Evolutionary conservation across 345 rosid species (phyloP).

Genomic region (Rhodamnia rubescens): DNA sequence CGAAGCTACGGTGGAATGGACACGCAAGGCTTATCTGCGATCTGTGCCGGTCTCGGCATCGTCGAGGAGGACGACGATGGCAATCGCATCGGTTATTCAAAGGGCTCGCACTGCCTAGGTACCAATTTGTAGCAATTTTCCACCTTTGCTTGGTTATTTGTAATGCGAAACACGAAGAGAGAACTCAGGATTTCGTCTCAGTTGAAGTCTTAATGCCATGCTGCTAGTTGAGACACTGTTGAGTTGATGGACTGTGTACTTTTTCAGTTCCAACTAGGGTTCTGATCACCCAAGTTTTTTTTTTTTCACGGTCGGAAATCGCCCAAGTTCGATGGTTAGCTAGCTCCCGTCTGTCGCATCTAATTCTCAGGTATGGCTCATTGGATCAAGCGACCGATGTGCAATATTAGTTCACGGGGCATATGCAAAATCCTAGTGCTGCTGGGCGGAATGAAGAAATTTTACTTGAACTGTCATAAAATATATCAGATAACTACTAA

Average conservation of each 20-base stretch:
- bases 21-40: conserved; percentile 49
- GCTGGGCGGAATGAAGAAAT: background rate
- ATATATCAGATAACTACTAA: background rate
- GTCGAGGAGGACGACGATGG: conserved; percentile 39
- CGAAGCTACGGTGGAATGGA: conserved; percentile 19
- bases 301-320: background rate
- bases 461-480: background rate
- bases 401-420: background rate
- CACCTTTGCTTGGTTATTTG: background rate
- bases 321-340: background rate
- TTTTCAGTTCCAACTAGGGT: background rate
- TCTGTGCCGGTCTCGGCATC: conserved; percentile 61
- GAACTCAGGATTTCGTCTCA: background rate
- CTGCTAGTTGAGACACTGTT: background rate
- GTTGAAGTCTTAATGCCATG: background rate
- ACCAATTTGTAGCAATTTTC: background rate
- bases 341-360: background rate
- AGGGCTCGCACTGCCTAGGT: conserved; percentile 61
- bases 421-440: too few species aligned
- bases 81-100: conserved; percentile 42
- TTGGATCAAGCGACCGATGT: background rate
- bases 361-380: background rate
- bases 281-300: background rate
- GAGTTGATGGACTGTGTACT: background rate
- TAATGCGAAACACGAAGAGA: background rate